These are phyloP conservation scores for Umbelopsis vinacea DNA, from an alignment of 192 early-diverging fungal genomes.

Conservation along the genomic window DNA sequence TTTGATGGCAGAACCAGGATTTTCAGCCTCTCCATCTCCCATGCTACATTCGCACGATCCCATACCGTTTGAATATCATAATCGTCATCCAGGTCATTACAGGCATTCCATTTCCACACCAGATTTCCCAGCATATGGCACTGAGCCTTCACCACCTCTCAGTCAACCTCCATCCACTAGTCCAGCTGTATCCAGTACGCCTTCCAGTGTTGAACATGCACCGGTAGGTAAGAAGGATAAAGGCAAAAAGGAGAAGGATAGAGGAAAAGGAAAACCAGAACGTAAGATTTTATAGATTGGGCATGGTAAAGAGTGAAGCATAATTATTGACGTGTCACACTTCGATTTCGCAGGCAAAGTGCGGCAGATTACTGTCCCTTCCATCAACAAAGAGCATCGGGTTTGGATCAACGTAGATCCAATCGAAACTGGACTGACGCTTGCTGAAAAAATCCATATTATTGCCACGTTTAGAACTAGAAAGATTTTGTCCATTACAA, in stretches of 20 bases:
- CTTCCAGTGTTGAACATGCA: neutral
- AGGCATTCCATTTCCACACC: neutral
- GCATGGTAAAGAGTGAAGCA: neutral
- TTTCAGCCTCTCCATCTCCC: neutral
- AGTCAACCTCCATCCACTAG: neutral
- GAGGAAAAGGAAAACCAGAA: constrained; percentile 18
- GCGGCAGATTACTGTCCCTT: constrained; percentile 39
- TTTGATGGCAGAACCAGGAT: neutral
- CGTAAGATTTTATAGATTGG: neutral
- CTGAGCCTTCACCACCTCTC: neutral
- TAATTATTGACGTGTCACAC: neutral
- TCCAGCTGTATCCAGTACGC: neutral
- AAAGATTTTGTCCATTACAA: constrained; percentile 37
- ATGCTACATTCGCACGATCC: neutral
- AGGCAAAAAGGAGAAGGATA: constrained; percentile 4
- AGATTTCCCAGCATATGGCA: neutral
- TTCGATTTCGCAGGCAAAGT: constrained; percentile 26
- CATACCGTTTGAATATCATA: neutral
- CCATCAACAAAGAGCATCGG: constrained; percentile 36
- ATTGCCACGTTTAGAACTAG: constrained; percentile 40
- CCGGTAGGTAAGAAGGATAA: constrained; percentile 1
- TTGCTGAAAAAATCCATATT: constrained; percentile 38
- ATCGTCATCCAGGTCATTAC: neutral
- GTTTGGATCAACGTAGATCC: constrained; percentile 42
- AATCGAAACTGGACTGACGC: constrained; percentile 33